Evolutionary conservation across 2,329 filamentous ascomycete species (phyloP), one percentile per base, ranked within the genome.

Genomic region (Bisporella sp.): DNA sequence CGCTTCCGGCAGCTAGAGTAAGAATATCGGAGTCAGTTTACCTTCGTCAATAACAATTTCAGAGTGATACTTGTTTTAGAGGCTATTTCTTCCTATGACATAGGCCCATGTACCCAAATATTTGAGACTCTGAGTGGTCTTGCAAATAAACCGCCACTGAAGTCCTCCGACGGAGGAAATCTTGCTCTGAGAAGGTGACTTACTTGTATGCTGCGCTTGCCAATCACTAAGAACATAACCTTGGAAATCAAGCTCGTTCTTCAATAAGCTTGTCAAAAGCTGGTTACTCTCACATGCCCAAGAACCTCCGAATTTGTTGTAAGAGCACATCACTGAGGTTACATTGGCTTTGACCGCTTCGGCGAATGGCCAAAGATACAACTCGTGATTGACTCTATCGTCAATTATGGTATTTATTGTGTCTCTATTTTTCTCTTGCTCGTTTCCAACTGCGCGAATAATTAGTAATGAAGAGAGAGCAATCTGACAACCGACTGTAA

Each of bases 231-330:
- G 76, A 53, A 85, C 72, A 57, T 82, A 84, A 4, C 87, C 74
- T 60, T 84, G 82, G 74, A 91, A 92, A n/a, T 85, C 87, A 9
- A 93, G 74, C 64, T 89, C 82, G 11, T 74, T 68, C 68, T 89
- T 88, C 12, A 89, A 69, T 4, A 89, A 63, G 45, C 75, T 74
- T 62, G 84, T 84, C 48, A 86, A 62, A 3, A 73, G 67, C 45
- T 77, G 70, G 52, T 77, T 75, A 66, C 84, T 87, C 62, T 84
- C 77, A 65, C 85, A 89, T 5, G 75, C 75, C 67, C 82, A 87
- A 11, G 78, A 82, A 55, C 81, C 79, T 66, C 88, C 87, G 63
- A 87, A 69, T 64, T 82, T 82, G 64, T 87, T 84, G 68, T 88
- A 88, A 13, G 79, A 82, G 68, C 85, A 89, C 85, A 89, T 88